phyloP scores from a whole-genome alignment of 73 alveolate genomes.

The Tetrahymena elliotti region DNA sequence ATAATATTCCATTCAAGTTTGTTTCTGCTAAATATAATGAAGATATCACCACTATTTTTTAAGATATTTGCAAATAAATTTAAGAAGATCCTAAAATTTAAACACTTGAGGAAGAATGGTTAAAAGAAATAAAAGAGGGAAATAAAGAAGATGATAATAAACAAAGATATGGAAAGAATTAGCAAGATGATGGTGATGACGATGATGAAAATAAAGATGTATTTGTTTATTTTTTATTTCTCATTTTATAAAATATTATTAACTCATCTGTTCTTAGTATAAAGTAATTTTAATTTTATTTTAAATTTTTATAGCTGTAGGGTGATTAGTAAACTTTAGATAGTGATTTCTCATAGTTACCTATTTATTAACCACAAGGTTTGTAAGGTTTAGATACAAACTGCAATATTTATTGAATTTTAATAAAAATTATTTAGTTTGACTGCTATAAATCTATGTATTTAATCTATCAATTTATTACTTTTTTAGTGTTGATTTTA shows the following conservation, averaged over 20 bases:
- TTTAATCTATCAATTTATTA: no score
- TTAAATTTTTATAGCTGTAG: no score
- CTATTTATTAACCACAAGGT: not conserved
- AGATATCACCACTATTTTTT: not conserved
- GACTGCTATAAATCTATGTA: no score
- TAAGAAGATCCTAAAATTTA: not conserved
- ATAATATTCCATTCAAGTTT: not conserved
- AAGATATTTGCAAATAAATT: not conserved
- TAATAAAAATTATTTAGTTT: no score
- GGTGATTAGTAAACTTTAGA: not conserved
- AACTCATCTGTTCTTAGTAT: no score
- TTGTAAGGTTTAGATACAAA: not conserved
- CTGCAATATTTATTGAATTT: not conserved
- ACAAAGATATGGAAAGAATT: not conserved
- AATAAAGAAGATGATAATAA: not conserved
- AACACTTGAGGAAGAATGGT: not conserved
- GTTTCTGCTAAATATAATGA: not conserved
- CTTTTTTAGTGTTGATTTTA: not conserved
- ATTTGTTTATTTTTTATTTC: not conserved
- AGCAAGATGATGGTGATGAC: not conserved
- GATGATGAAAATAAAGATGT: not conserved
- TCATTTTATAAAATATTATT: not conserved
- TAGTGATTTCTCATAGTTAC: not conserved
- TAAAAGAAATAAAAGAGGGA: not conserved
- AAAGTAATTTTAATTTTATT: no score